Evolutionary conservation across 1,284 basidiomycete species (phyloP).

Genomic region (Naganishia sp.): DNA sequence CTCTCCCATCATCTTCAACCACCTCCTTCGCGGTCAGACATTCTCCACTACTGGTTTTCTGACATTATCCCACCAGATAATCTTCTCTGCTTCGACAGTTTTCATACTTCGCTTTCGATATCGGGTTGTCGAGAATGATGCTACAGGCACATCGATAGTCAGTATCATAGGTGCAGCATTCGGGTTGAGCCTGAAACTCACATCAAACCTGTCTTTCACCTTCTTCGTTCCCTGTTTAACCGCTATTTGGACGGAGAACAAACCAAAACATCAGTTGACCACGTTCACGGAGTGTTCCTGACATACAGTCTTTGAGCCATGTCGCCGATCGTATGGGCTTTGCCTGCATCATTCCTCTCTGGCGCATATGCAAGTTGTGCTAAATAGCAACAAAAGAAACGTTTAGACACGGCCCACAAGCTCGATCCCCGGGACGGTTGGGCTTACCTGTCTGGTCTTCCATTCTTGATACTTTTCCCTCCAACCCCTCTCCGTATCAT

Average conservation of each 20-base stretch:
- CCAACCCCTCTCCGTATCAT: constrained; percentile 13
- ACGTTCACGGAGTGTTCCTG: not conserved
- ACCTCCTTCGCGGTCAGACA: too few species aligned
- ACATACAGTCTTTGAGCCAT: constrained; percentile 30
- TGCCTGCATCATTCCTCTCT: constrained; percentile 27
- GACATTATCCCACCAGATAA: too few species aligned
- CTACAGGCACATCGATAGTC: not conserved
- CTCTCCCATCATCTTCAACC: not conserved
- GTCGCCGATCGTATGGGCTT: constrained; percentile 23
- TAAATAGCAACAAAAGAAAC: not conserved
- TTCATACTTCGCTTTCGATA: constrained; percentile 25
- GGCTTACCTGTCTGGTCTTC: constrained; percentile 27
- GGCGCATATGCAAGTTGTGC: constrained; percentile 28
- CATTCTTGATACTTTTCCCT: constrained; percentile 22
- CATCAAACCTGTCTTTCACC: constrained; percentile 26
- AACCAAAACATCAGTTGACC: not conserved
- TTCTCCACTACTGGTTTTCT: too few species aligned
- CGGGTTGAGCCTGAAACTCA: not conserved
- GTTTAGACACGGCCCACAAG: not conserved
- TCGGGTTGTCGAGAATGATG: constrained; percentile 27
- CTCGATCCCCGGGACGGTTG: not conserved
- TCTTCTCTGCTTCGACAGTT: not conserved
- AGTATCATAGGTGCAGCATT: not conserved
- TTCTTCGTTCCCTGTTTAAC: constrained; percentile 16
- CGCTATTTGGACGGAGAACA: not conserved